phyloP scores from a whole-genome alignment of 163 green algal genomes.

The Coccomyxa subellipsoidea region DNA sequence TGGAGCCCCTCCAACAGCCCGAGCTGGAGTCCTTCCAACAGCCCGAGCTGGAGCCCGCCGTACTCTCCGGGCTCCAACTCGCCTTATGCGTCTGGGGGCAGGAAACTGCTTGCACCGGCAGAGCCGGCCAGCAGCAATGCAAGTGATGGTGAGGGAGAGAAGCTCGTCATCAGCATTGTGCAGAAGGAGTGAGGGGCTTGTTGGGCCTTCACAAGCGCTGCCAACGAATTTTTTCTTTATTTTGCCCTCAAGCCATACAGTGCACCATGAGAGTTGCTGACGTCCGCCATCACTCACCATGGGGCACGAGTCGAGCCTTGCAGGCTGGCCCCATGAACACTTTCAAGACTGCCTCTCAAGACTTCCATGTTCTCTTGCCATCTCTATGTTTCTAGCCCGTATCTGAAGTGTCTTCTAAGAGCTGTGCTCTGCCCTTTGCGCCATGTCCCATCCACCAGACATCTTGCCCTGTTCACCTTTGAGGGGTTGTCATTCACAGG shows the following conservation, averaged over 20 bases:
- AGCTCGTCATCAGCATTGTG: neutral
- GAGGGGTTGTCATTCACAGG: neutral
- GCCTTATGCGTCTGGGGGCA: neutral
- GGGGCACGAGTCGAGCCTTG: neutral
- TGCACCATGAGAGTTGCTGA: neutral
- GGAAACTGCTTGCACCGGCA: neutral
- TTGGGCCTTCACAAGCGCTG: neutral
- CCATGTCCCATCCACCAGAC: neutral
- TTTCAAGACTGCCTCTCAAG: neutral
- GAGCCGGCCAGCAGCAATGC: neutral
- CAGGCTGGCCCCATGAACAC: neutral
- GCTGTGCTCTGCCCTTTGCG: neutral
- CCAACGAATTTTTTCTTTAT: neutral
- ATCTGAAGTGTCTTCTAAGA: neutral
- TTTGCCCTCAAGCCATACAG: neutral
- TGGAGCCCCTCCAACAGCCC: neutral
- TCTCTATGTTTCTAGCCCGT: too few relatives aligned
- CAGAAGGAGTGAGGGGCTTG: neutral
- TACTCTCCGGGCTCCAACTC: neutral
- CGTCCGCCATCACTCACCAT: neutral
- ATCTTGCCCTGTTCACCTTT: too few relatives aligned
- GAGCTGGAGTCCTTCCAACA: neutral
- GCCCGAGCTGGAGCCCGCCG: neutral
- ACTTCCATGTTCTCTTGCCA: neutral
- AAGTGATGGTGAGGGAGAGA: neutral